These are phyloP conservation scores for Populus deltoides DNA, from an alignment of 345 rosid genomes.

Conservation along the genomic window DNA sequence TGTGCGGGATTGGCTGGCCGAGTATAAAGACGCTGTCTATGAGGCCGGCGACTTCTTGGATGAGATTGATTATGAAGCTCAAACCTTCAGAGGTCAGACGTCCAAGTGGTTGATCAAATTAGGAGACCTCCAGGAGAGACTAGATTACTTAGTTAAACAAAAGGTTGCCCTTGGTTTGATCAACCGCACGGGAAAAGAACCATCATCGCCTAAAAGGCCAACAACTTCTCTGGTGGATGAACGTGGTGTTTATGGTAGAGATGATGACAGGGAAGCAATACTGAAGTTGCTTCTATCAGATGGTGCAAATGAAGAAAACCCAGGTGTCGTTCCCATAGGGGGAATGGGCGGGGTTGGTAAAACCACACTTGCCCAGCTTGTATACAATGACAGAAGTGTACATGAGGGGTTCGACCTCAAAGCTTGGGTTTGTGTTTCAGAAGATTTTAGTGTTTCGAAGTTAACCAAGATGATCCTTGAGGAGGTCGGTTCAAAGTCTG, in stretches of 20 bases:
- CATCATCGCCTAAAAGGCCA: background rate
- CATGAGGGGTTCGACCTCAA: background rate
- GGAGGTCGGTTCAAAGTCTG: background rate
- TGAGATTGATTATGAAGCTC: constrained; percentile 3
- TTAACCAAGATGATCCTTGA: background rate
- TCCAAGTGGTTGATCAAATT: no score
- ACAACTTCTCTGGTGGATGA: constrained; percentile 7
- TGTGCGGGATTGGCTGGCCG: background rate
- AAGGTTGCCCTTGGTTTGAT: constrained; percentile 3
- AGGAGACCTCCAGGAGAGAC: background rate
- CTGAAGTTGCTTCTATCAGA: background rate
- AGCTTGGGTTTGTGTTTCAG: constrained; percentile 11
- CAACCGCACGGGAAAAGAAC: background rate
- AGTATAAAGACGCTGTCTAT: background rate
- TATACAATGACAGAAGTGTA: background rate
- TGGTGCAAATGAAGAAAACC: background rate
- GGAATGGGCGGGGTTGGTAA: constrained; percentile 3
- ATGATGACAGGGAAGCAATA: constrained; percentile 4
- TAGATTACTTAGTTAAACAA: background rate
- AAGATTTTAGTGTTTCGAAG: background rate
- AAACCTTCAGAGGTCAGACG: background rate
- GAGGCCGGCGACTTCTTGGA: constrained; percentile 7
- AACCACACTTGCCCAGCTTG: constrained; percentile 12
- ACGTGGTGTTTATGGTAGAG: background rate
- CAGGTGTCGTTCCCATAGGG: no score